A percentile compares a stretch with the other conserved stretches of the same genome.
Conservation (phyloP, 257 asterid genomes). For the Ocimum tenuiflorum region DNA sequence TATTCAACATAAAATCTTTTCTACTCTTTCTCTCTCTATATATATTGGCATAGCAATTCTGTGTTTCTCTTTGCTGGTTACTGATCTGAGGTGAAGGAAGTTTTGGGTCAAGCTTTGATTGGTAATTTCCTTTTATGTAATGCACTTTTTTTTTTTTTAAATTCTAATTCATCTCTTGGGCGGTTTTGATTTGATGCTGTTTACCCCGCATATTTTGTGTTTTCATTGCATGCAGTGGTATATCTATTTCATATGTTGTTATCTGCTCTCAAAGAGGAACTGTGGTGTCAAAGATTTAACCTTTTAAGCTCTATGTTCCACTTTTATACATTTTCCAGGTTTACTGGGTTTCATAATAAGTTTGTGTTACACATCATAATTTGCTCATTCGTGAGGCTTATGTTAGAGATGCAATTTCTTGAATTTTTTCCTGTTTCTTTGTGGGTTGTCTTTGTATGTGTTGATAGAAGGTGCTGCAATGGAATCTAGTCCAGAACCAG, state of each 20-base stretch:
- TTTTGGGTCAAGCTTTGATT: conserved; percentile 3
- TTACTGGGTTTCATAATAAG: background rate
- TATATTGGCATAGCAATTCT: background rate
- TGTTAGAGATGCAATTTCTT: background rate
- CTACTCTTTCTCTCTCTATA: background rate
- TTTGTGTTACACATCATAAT: background rate
- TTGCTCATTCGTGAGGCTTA: background rate
- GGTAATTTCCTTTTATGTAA: background rate
- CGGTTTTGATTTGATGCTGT: background rate
- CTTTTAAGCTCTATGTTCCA: background rate
- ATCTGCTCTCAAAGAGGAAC: background rate
- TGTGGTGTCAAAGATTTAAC: background rate
- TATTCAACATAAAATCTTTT: background rate
- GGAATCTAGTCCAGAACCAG: conserved; percentile 17
- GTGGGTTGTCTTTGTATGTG: background rate
- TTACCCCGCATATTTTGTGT: conserved; percentile 10
- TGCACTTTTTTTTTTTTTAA: background rate
- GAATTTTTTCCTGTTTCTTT: background rate
- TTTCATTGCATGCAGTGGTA: conserved; percentile 21
- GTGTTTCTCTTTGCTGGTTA: background rate
- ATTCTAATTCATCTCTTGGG: background rate
- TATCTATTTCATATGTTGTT: background rate
- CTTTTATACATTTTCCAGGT: background rate
- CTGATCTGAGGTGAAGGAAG: background rate
- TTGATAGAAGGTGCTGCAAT: conserved; percentile 2